A percentile compares a stretch with the other conserved stretches of the same genome.
These are phyloP conservation scores for Alternaria viburni DNA, from an alignment of 2,329 filamentous ascomycete genomes.

Conservation along the genomic window DNA sequence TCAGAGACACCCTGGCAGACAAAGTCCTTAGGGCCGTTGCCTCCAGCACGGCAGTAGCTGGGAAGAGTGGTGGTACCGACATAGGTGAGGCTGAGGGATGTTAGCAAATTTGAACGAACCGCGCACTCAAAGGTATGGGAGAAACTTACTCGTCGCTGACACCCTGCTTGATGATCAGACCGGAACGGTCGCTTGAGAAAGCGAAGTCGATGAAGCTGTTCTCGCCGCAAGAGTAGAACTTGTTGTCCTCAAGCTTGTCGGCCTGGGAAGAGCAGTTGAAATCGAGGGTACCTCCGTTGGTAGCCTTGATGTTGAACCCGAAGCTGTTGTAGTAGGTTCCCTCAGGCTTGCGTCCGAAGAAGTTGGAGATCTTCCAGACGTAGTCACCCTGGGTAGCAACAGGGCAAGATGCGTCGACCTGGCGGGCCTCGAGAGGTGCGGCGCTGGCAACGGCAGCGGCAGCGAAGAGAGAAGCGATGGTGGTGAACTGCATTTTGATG, in stretches of 20 bases:
- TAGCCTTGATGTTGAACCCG: constrained; percentile 23
- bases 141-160: constrained; percentile 15
- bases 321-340: constrained; percentile 22
- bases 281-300: constrained; percentile 17
- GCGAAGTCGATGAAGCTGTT: constrained; percentile 21
- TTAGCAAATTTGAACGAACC: background rate
- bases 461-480: constrained; percentile 21
- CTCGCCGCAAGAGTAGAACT: constrained; percentile 20
- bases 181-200: constrained; percentile 16
- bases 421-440: constrained; percentile 17
- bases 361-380: constrained; percentile 27
- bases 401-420: constrained; percentile 6
- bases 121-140: background rate
- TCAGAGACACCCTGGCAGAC: constrained; percentile 75
- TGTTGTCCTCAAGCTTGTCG: constrained; percentile 11
- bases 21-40: constrained; percentile 59
- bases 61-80: constrained; percentile 21
- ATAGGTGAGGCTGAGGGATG: constrained; percentile 9
- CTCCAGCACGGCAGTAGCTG: constrained; percentile 22
- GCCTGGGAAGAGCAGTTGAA: constrained; percentile 12
- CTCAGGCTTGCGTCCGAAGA: constrained; percentile 27
- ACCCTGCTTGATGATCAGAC: constrained; percentile 21
- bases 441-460: constrained; percentile 17
- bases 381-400: constrained; percentile 19
- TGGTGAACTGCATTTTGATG: constrained; percentile 27